phyloP scores from a whole-genome alignment of 148 eudicot species.

The Oxyria digyna region DNA sequence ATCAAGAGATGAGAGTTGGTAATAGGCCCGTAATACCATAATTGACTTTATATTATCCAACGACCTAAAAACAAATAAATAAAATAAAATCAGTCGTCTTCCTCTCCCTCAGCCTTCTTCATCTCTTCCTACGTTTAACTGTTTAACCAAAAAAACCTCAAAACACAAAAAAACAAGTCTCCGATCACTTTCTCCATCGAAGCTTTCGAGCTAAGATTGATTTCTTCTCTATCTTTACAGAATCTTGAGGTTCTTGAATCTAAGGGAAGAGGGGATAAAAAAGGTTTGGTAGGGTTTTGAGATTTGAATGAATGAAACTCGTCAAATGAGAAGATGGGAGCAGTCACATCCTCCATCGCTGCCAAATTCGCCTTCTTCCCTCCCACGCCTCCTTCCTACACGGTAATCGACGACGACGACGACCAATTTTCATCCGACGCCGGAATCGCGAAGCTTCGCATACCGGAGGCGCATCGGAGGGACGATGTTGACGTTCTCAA shows the following conservation, averaged over 20 bases:
- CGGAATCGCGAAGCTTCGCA: conserved; percentile 27
- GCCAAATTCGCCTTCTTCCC: conserved; percentile 97
- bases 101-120: background rate
- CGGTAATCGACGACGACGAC: conserved; percentile 43
- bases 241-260: background rate
- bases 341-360: conserved; percentile 87
- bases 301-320: background rate
- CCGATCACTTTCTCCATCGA: background rate
- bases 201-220: background rate
- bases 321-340: conserved; percentile 55
- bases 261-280: background rate
- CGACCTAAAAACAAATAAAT: background rate
- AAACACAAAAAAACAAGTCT: background rate
- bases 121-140: background rate
- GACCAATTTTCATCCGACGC: conserved; percentile 19
- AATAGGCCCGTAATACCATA: too few species aligned
- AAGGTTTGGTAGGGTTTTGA: conserved; percentile 3
- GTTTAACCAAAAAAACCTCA: background rate
- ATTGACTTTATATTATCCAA: background rate
- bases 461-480: conserved; percentile 64
- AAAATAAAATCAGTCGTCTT: background rate
- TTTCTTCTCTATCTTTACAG: background rate
- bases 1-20: too few species aligned
- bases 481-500: conserved; percentile 49
- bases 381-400: conserved; percentile 82